Conservation (phyloP, 805 yeast genomes). For the Wickerhamiella qilinensis region DNA sequence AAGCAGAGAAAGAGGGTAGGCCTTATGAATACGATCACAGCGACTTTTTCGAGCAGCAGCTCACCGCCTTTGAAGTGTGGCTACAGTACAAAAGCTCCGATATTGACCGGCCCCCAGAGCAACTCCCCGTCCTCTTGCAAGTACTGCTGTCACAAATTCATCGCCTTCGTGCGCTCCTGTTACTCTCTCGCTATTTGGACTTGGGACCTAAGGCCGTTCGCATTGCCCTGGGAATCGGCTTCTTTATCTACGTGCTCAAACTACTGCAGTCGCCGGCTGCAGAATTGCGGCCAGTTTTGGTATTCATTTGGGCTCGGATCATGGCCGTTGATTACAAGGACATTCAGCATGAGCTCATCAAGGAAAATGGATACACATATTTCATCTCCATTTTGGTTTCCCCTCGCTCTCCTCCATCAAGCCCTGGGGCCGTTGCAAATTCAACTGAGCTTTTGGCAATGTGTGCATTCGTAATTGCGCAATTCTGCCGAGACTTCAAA, state of each 20-base stretch:
- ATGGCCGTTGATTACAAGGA: constrained; percentile 87
- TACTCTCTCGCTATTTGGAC: constrained; percentile 75
- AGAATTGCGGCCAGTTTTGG: constrained; percentile 82
- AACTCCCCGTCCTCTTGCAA: constrained; percentile 83
- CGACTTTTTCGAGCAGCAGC: constrained; percentile 86
- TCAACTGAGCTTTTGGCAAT: constrained; percentile 70
- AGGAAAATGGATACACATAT: constrained; percentile 80
- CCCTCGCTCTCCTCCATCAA: constrained; percentile 5
- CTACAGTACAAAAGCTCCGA: constrained; percentile 68
- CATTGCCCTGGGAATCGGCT: constrained; percentile 81
- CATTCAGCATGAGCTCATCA: constrained; percentile 82
- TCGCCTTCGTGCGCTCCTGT: constrained; percentile 70
- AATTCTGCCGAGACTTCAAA: constrained; percentile 66
- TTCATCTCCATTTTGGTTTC: constrained; percentile 59
- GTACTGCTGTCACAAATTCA: constrained; percentile 89
- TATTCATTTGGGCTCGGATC: constrained; percentile 94
- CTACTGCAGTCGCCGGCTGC: constrained; percentile 88
- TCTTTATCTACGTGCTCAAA: constrained; percentile 85
- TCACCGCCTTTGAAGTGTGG: constrained; percentile 96
- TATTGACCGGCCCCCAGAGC: constrained; percentile 80
- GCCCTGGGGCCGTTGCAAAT: constrained; percentile 6
- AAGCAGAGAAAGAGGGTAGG: constrained; percentile 21
- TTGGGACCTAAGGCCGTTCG: constrained; percentile 97
- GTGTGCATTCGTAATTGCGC: constrained; percentile 79
- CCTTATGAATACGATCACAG: constrained; percentile 63